Conservation (phyloP, 495 filamentous ascomycete species). For the Lepraria neglecta region DNA sequence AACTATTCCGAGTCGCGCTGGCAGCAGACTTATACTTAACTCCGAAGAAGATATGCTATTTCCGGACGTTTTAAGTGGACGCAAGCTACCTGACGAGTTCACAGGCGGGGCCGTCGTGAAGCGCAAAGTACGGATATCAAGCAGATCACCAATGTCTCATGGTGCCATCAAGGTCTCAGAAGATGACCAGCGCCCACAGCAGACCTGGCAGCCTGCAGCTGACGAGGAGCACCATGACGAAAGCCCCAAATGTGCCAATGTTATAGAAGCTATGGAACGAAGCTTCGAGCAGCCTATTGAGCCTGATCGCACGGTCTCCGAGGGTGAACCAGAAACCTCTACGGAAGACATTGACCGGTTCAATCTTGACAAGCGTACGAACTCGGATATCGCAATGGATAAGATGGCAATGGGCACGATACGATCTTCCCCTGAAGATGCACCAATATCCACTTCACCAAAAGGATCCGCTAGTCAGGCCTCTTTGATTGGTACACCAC, state of each 20-base stretch:
- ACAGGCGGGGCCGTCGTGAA: conserved; percentile 13
- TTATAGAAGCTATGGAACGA: not conserved
- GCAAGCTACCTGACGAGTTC: conserved; percentile 15
- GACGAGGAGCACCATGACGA: not conserved
- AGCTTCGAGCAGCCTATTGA: no score
- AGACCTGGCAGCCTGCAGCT: not conserved
- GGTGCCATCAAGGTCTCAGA: not conserved
- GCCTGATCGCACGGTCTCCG: no score
- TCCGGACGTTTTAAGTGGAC: conserved; percentile 17
- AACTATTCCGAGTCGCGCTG: conserved; percentile 2
- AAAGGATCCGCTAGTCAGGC: not conserved
- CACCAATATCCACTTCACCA: not conserved
- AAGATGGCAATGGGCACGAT: conserved; percentile 15
- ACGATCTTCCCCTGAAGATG: not conserved
- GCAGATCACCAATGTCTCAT: conserved; percentile 19
- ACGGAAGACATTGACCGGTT: not conserved
- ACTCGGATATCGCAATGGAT: conserved; percentile 13
- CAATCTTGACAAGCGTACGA: not conserved
- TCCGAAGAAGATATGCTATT: conserved; percentile 23
- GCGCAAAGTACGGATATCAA: conserved; percentile 21
- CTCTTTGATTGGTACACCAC: not conserved
- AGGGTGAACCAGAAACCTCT: not conserved
- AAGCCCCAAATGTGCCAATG: not conserved
- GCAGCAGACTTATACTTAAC: conserved; percentile 18
- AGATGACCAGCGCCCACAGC: not conserved